Evolutionary conservation across 306 rosid species (phyloP).

Genomic region (Cucurbita maxima): DNA sequence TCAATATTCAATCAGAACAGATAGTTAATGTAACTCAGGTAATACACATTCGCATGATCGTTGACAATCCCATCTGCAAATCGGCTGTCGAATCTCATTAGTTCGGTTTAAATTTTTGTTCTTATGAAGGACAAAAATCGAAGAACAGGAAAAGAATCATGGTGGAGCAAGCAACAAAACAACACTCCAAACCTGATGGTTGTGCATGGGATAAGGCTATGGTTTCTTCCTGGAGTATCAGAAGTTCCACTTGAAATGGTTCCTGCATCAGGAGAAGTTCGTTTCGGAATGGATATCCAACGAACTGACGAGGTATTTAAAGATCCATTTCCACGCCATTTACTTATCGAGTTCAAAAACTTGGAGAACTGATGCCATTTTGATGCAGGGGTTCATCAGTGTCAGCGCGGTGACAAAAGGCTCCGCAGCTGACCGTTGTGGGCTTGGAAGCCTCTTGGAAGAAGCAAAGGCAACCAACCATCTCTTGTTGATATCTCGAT

Average conservation of each 20-base stretch:
- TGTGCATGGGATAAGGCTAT: slow-evolving; percentile 47
- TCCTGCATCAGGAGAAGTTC: slow-evolving; percentile 29
- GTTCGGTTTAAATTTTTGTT: background rate
- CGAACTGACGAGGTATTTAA: slow-evolving; percentile 34
- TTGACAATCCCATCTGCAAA: background rate
- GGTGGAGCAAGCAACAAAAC: slow-evolving; percentile 19
- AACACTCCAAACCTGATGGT: slow-evolving; percentile 9
- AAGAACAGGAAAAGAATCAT: slow-evolving; percentile 15
- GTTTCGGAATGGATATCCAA: slow-evolving; percentile 59
- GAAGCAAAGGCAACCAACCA: slow-evolving; percentile 21
- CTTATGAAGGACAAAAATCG: slow-evolving; percentile 20
- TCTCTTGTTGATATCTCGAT: slow-evolving; percentile 24
- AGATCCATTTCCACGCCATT: background rate
- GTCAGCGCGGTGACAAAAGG: slow-evolving; percentile 17
- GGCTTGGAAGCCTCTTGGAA: slow-evolving; percentile 18
- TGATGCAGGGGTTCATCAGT: slow-evolving; percentile 26
- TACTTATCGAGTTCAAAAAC: too few relatives aligned
- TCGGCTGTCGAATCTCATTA: background rate
- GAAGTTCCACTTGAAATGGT: slow-evolving; percentile 40
- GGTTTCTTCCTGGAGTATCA: slow-evolving; percentile 59
- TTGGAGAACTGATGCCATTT: background rate
- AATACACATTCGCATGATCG: background rate
- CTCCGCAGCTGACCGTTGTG: slow-evolving; percentile 26
- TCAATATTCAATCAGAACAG: slow-evolving; percentile 63
- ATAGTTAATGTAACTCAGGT: slow-evolving; percentile 17